Evolutionary conservation across 2,329 filamentous ascomycete species (phyloP).

Genomic region (Pseudogymnoascus sp.): DNA sequence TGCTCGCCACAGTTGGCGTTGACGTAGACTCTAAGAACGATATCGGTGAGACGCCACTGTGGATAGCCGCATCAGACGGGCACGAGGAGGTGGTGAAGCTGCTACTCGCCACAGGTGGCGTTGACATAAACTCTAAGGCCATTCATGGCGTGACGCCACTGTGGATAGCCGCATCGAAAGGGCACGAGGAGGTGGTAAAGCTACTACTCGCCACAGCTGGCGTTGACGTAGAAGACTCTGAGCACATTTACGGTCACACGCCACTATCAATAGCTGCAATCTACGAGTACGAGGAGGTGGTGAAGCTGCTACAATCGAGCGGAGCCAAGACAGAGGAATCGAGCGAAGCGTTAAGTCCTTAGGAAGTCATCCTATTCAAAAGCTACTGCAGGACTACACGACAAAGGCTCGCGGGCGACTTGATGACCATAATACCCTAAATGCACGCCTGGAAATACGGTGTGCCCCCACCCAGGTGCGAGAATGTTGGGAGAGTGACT

Average conservation of each 20-base stretch:
- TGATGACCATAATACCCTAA: neutral
- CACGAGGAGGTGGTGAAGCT: conserved; percentile 26
- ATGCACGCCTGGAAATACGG: neutral
- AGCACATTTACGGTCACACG: conserved; percentile 10
- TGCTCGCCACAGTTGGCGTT: conserved; percentile 10
- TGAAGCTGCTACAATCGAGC: neutral
- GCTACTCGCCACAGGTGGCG: neutral
- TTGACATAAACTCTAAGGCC: neutral
- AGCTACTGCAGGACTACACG: too few species aligned
- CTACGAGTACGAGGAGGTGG: neutral
- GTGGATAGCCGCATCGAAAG: neutral
- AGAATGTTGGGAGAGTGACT: neutral
- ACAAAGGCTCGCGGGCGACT: neutral
- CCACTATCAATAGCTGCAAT: neutral
- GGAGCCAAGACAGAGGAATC: too few species aligned
- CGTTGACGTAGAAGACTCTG: neutral
- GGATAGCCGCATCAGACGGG: conserved; percentile 20
- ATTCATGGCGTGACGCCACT: conserved; percentile 7
- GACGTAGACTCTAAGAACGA: conserved; percentile 6
- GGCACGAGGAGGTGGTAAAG: conserved; percentile 9
- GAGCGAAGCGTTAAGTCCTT: too few species aligned
- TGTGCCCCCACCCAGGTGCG: neutral
- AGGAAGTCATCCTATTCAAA: too few species aligned
- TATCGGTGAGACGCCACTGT: conserved; percentile 27
- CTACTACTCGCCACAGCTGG: conserved; percentile 5